Percentiles rank a stretch among this genome's conserved stretches.
Evolutionary conservation across 306 rosid genomes (phyloP).

Genomic region (Castanospermum australe): DNA sequence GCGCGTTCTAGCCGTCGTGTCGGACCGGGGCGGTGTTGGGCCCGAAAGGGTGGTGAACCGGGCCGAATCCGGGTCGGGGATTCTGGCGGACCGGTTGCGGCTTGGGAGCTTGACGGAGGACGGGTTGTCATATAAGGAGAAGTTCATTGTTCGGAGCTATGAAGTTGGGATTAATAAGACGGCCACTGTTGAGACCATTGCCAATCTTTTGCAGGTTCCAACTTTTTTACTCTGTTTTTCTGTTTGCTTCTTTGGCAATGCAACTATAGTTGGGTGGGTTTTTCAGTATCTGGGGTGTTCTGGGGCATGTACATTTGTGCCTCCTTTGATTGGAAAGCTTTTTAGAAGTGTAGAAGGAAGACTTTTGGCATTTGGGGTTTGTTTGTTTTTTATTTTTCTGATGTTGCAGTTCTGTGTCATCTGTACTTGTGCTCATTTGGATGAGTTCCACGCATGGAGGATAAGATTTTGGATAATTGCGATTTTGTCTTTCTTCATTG

Average conservation of each 20-base stretch:
- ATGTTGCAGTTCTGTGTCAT: not conserved
- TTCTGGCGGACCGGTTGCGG: conserved; percentile 72
- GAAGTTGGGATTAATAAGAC: conserved; percentile 81
- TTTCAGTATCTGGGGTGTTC: not conserved
- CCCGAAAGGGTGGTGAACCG: conserved; percentile 31
- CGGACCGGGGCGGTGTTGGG: conserved; percentile 39
- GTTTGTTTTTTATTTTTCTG: not conserved
- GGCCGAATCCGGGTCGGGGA: conserved; percentile 42
- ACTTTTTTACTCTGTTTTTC: not conserved
- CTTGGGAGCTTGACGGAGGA: conserved; percentile 78
- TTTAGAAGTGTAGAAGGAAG: not conserved
- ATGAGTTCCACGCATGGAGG: not conserved
- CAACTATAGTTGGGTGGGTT: not conserved
- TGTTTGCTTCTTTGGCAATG: not conserved
- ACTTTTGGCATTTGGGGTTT: not conserved
- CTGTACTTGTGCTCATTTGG: not conserved
- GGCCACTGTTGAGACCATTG: conserved; percentile 77
- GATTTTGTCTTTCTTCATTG: not conserved
- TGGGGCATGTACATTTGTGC: not conserved
- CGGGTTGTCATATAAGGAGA: conserved; percentile 67
- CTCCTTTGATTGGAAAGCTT: not conserved
- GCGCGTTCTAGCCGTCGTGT: conserved; percentile 42
- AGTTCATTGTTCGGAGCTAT: conserved; percentile 65
- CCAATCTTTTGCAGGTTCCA: conserved; percentile 66
- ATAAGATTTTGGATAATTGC: conserved; percentile 4